Evolutionary conservation across 2,329 filamentous ascomycete genomes (phyloP), one percentile per base, ranked within the genome.

Genomic region (Amphichorda felina): DNA sequence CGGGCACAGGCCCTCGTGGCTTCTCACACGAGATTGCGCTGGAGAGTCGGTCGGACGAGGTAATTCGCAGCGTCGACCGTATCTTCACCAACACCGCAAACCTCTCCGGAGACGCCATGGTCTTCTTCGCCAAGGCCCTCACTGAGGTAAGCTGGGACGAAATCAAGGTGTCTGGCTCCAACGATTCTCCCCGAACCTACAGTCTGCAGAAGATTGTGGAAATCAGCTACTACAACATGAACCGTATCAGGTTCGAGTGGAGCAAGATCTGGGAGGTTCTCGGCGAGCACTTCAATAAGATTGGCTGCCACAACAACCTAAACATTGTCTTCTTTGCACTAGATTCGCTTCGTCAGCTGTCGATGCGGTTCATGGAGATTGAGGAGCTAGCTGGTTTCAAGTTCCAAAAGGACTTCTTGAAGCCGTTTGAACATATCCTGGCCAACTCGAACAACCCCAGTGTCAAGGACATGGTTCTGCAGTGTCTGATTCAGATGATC

Each of bases 181-280:
- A 89, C 51, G 91, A 98, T 41, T 93, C 86, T 16, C 91, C 91
- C 9, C 78, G 93, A 37, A 98, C 89, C 8, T 98, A 95, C 68
- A 95, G 88, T 61, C 64, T 98, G 41, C 91, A 98, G 53, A 98
- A 98, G 59, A 75, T 98, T 43, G 93, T 98, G 13, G 91, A 98
- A 59, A 96, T 98, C 57, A 94, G 86, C 56, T 95, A 94, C 59
- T 98, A 98, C 74, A 98, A 98, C 64, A 98, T 98, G 91, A 87
- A 85, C 40, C 79, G 91, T 67, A 89, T 98, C 25, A 82, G 91
- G 49, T 96, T 96, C 49, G 91, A 98, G 55, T 98, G 91, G 91
- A 93, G 83, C 10, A 89, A 82, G 48, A 94, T 98, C 40, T 99
- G 91, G 91, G 83, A 84, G 43, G 83, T 98, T 2, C 72, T 99